phyloP scores from a whole-genome alignment of 192 early-diverging fungal species.

The Umbelopsis ramanniana region DNA sequence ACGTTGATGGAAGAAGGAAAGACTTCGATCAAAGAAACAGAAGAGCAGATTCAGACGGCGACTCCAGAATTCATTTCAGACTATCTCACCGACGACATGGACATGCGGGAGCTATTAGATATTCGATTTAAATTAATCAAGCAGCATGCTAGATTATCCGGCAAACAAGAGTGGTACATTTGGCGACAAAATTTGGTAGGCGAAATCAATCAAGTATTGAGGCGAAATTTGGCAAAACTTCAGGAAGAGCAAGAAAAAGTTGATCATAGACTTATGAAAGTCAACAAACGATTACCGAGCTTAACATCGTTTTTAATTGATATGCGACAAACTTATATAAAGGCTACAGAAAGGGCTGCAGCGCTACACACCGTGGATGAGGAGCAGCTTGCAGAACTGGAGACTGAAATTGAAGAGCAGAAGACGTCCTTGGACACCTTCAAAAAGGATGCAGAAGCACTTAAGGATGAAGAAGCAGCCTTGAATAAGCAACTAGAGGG shows the following conservation, averaged over 20 bases:
- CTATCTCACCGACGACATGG: constrained; percentile 10
- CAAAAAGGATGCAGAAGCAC: constrained; percentile 7
- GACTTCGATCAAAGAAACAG: constrained; percentile 12
- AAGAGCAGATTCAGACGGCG: constrained; percentile 8
- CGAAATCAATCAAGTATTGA: constrained; percentile 22
- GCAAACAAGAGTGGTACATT: constrained; percentile 25
- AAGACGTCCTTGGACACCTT: constrained; percentile 20
- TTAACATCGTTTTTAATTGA: constrained; percentile 10
- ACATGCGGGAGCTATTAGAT: constrained; percentile 8
- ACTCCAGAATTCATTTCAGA: constrained; percentile 25
- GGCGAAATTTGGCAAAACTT: constrained; percentile 9
- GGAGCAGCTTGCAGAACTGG: constrained; percentile 22
- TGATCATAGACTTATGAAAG: not conserved
- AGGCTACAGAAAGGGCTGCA: constrained; percentile 19
- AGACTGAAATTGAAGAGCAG: constrained; percentile 26
- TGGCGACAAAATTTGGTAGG: constrained; percentile 27
- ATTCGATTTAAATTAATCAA: constrained; percentile 26
- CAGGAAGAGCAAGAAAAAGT: constrained; percentile 2
- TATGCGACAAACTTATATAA: constrained; percentile 18
- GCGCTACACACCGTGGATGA: constrained; percentile 3
- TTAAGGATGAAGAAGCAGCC: constrained; percentile 11
- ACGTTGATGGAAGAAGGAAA: constrained; percentile 25
- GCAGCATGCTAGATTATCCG: constrained; percentile 20
- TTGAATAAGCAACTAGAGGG: constrained; percentile 17
- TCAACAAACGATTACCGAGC: not conserved